Percentiles rank a stretch among this genome's conserved stretches.
These are phyloP conservation scores for Mycena kentingensis DNA, from an alignment of 768 basidiomycete genomes.

Conservation along the genomic window DNA sequence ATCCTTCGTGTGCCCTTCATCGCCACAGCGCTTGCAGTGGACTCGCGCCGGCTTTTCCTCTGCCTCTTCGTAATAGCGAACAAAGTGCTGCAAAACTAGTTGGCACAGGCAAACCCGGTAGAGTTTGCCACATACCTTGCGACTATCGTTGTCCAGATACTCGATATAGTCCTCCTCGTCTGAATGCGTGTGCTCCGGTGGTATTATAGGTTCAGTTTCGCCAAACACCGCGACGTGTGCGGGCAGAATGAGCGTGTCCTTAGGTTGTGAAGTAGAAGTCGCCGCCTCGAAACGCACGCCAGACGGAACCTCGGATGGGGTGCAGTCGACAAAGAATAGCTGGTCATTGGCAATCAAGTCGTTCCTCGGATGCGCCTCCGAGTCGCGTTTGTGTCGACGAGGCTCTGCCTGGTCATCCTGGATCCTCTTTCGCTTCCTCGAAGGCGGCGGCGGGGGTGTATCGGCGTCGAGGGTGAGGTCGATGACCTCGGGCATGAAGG, in stretches of 20 bases:
- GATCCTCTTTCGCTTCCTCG: background rate
- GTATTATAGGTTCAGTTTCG: conserved; percentile 48
- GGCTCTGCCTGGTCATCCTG: background rate
- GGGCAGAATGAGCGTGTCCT: conserved; percentile 54
- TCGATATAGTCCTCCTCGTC: conserved; percentile 73
- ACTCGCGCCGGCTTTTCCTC: too few relatives aligned
- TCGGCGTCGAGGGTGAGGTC: conserved; percentile 39
- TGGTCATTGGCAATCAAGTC: conserved; percentile 13
- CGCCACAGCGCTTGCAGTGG: too few relatives aligned
- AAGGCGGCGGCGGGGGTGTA: conserved; percentile 34
- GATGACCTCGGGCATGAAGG: conserved; percentile 9
- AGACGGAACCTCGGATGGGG: conserved; percentile 40
- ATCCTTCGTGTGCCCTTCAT: conserved; percentile 46
- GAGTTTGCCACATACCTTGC: conserved; percentile 55
- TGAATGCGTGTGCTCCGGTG: conserved; percentile 40
- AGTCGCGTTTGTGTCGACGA: background rate
- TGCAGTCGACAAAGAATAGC: conserved; percentile 55
- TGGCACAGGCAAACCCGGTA: too few relatives aligned
- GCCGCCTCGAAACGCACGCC: conserved; percentile 15
- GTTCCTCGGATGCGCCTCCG: conserved; percentile 1
- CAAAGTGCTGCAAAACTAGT: conserved; percentile 54
- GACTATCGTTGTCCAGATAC: conserved; percentile 74
- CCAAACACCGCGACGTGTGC: conserved; percentile 67
- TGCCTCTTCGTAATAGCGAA: conserved; percentile 67
- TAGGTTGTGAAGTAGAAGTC: conserved; percentile 21